Percentiles rank a stretch among this genome's conserved stretches.
phyloP scores from a whole-genome alignment of 2,329 filamentous ascomycete genomes.

The Diplocarpon mali region DNA sequence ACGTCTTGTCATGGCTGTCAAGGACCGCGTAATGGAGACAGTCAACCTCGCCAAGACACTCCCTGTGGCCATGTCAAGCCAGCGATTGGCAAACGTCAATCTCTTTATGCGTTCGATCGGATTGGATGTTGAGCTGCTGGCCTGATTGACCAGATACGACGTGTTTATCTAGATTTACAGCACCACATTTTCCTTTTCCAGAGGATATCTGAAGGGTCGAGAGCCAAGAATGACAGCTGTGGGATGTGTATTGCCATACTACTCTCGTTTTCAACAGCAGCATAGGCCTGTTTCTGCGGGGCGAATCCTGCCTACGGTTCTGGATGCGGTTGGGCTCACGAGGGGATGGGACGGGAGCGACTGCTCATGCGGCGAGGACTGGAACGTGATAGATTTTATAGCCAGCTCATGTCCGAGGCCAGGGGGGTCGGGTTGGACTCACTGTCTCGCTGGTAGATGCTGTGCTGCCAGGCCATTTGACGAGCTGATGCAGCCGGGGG shows the following conservation, averaged over 20 bases:
- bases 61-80: conserved; percentile 72
- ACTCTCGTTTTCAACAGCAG: conserved; percentile 14
- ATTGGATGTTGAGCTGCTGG: conserved; percentile 73
- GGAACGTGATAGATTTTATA: conserved; percentile 6
- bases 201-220: conserved; percentile 11
- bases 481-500: background rate
- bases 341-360: conserved; percentile 7
- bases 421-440: background rate
- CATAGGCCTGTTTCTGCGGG: conserved; percentile 19
- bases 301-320: conserved; percentile 12
- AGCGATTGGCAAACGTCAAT: conserved; percentile 85
- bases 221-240: conserved; percentile 10
- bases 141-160: conserved; percentile 16
- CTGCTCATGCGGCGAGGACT: background rate
- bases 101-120: conserved; percentile 98
- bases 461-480: conserved; percentile 1
- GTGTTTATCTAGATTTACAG: conserved; percentile 16
- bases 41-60: conserved; percentile 81
- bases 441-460: conserved; percentile 1
- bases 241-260: conserved; percentile 16
- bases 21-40: conserved; percentile 96
- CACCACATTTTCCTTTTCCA: conserved; percentile 16
- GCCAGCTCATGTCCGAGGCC: background rate
- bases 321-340: conserved; percentile 9
- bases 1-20: conserved; percentile 85